phyloP scores from a whole-genome alignment of 1,284 basidiomycete species.

The Porogramme epimiltina region DNA sequence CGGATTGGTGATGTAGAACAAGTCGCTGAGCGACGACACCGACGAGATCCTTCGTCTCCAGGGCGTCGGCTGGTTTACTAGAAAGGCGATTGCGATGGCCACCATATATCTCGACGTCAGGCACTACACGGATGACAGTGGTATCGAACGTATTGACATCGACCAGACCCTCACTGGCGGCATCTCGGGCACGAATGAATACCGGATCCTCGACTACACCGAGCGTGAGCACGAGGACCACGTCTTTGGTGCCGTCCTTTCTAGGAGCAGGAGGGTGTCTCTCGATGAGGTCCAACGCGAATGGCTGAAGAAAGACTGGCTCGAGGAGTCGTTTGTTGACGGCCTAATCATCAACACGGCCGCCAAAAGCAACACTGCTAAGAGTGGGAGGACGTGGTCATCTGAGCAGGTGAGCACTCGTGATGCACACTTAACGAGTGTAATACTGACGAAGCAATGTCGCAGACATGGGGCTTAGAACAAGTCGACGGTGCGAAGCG shows the following conservation, averaged over 20 bases:
- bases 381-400: conserved; percentile 39
- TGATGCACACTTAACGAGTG: too few species aligned
- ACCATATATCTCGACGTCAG: conserved; percentile 58
- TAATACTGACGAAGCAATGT: not conserved
- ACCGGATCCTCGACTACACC: conserved; percentile 53
- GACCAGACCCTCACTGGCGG: conserved; percentile 63
- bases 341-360: conserved; percentile 34
- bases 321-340: conserved; percentile 33
- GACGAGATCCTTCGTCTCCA: conserved; percentile 62
- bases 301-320: conserved; percentile 40
- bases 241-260: conserved; percentile 56
- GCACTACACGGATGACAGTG: conserved; percentile 58
- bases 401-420: conserved; percentile 36
- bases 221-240: conserved; percentile 50
- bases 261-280: conserved; percentile 42
- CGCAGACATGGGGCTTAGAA: conserved; percentile 73
- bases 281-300: conserved; percentile 36
- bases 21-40: conserved; percentile 52
- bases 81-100: conserved; percentile 52
- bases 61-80: conserved; percentile 62
- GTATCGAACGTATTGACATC: conserved; percentile 62
- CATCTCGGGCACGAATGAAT: conserved; percentile 54
- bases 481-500: conserved; percentile 60
- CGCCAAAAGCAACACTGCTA: conserved; percentile 38
- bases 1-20: conserved; percentile 43